Evolutionary conservation across 1,284 basidiomycete genomes (phyloP).

Genomic region (Leccinum subrobustum): DNA sequence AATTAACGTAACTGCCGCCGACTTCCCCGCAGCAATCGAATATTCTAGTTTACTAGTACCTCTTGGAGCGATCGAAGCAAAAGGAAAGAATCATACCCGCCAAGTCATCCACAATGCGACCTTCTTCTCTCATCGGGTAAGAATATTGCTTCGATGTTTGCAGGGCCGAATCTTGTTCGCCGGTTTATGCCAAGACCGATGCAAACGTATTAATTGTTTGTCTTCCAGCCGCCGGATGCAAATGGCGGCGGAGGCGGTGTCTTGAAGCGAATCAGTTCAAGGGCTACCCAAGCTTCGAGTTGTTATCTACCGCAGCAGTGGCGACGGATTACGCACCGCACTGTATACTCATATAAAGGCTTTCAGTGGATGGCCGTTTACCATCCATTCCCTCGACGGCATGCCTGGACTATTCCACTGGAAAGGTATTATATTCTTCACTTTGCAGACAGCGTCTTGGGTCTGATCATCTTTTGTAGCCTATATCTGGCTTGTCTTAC

Average conservation of each 20-base stretch:
- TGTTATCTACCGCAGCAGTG: neutral
- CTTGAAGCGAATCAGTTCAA: neutral
- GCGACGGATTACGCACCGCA: neutral
- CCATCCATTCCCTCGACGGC: neutral
- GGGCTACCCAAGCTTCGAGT: neutral
- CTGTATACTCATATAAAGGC: neutral
- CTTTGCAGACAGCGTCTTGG: neutral
- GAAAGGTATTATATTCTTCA: conserved; percentile 12
- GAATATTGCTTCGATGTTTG: neutral
- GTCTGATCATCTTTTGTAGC: conserved; percentile 3
- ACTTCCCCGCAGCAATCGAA: neutral
- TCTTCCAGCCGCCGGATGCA: neutral
- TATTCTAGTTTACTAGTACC: neutral
- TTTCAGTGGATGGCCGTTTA: neutral
- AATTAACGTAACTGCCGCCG: neutral
- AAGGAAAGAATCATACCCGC: neutral
- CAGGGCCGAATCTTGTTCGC: neutral
- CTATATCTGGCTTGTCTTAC: neutral
- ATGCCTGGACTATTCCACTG: neutral
- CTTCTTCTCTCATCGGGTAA: neutral
- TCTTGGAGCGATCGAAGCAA: neutral
- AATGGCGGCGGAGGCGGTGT: neutral
- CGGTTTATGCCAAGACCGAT: neutral
- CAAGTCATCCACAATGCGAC: neutral
- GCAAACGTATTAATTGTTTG: neutral